Evolutionary conservation across 805 yeast species (phyloP).

Genomic region (Wickerhamomyces subpelliculosus): DNA sequence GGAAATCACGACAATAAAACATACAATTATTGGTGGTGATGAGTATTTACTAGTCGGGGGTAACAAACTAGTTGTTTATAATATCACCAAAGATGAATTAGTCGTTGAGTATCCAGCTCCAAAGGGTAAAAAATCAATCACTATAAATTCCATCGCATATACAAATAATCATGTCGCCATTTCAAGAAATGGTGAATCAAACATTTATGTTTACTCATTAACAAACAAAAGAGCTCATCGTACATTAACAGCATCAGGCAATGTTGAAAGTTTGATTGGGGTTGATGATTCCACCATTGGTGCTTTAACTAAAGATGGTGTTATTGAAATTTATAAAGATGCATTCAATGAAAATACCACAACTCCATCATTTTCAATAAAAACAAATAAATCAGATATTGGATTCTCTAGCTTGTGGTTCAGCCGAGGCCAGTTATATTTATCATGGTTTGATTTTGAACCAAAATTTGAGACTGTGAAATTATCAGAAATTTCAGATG

Average conservation of each 20-base stretch:
- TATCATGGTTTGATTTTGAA: slow-evolving; percentile 33
- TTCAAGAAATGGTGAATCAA: neutral
- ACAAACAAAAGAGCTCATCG: neutral
- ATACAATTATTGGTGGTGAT: neutral
- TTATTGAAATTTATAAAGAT: slow-evolving; percentile 25
- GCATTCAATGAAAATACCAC: slow-evolving; percentile 1
- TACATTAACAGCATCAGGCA: neutral
- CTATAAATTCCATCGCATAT: slow-evolving; percentile 1
- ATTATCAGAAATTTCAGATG: slow-evolving; percentile 12
- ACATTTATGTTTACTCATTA: neutral
- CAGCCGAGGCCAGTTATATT: slow-evolving; percentile 13
- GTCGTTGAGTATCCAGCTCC: neutral
- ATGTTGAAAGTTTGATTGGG: neutral
- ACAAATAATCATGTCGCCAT: neutral
- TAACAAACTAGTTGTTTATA: neutral
- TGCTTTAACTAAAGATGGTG: slow-evolving; percentile 25
- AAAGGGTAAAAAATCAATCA: neutral
- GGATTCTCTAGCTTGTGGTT: slow-evolving; percentile 21
- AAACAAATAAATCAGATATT: slow-evolving; percentile 20
- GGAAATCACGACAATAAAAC: neutral
- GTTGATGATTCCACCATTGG: slow-evolving; percentile 6
- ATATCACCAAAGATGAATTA: neutral
- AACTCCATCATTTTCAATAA: slow-evolving; percentile 4
- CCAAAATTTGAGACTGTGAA: slow-evolving; percentile 28
- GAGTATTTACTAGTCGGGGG: neutral